phyloP scores from a whole-genome alignment of 371 early-diverging fungal genomes.

The Smittium mucronatum region DNA sequence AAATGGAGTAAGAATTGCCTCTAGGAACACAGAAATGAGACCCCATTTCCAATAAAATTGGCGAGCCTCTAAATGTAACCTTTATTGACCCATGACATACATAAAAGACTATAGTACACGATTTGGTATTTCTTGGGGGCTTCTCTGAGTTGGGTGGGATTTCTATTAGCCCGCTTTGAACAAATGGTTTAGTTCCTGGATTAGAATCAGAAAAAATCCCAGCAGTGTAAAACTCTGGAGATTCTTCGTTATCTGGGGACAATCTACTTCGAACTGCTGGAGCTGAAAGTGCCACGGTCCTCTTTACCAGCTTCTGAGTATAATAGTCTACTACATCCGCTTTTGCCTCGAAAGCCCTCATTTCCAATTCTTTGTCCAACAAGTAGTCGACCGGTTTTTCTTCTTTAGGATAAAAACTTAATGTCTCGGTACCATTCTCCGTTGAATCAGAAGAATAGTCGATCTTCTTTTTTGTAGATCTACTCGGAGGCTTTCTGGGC shows the following conservation, averaged over 20 bases:
- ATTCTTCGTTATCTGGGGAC: background rate
- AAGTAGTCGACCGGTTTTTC: background rate
- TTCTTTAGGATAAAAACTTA: background rate
- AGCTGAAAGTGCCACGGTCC: constrained; percentile 5
- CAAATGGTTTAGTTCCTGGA: constrained; percentile 3
- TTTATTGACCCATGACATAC: constrained; percentile 27
- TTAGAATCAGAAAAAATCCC: constrained; percentile 7
- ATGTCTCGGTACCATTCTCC: background rate
- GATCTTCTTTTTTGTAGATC: background rate
- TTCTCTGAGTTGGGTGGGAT: constrained; percentile 17
- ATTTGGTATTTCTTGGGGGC: constrained; percentile 18
- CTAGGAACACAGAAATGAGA: constrained; percentile 26
- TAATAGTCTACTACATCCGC: constrained; percentile 2
- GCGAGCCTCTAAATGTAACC: constrained; percentile 15
- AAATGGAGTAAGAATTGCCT: constrained; percentile 22
- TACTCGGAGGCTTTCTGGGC: constrained; percentile 11
- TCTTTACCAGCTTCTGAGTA: background rate
- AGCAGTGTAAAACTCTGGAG: constrained; percentile 1
- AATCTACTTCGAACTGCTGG: constrained; percentile 3
- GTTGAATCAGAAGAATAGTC: background rate
- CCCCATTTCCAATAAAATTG: constrained; percentile 17
- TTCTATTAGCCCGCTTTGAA: constrained; percentile 11
- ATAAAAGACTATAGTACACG: constrained; percentile 16
- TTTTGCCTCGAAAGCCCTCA: background rate
- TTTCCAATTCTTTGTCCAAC: background rate